Evolutionary conservation across 1,284 basidiomycete genomes (phyloP).

Genomic region (Leccinum pachyderme): DNA sequence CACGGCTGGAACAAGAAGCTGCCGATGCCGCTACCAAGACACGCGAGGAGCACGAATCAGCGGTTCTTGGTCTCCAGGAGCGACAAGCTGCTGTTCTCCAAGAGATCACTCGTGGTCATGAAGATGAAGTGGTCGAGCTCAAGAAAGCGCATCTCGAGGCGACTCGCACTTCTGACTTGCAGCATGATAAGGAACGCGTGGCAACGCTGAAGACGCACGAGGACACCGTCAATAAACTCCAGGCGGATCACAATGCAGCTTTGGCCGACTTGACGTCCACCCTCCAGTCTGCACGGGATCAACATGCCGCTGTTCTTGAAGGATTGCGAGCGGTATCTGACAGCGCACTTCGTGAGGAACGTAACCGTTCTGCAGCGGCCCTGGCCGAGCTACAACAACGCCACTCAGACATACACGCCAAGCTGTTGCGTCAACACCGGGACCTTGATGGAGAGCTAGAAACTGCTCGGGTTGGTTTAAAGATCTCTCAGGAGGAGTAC

Average conservation of each 20-base stretch:
- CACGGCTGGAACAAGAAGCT: conserved; percentile 47
- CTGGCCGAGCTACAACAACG: conserved; percentile 39
- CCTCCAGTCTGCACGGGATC: conserved; percentile 45
- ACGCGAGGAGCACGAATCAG: conserved; percentile 50
- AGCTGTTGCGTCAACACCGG: conserved; percentile 29
- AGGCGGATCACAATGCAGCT: conserved; percentile 46
- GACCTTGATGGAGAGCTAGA: conserved; percentile 30
- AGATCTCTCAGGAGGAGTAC: conserved; percentile 15
- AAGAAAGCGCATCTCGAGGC: conserved; percentile 44
- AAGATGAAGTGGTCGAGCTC: conserved; percentile 49
- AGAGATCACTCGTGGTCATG: conserved; percentile 54
- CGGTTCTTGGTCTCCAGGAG: conserved; percentile 49
- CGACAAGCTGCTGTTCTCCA: conserved; percentile 55
- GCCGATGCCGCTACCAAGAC: conserved; percentile 38
- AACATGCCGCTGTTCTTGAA: conserved; percentile 45
- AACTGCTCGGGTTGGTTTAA: conserved; percentile 14
- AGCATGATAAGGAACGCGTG: conserved; percentile 37
- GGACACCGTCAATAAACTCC: conserved; percentile 41
- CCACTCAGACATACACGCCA: conserved; percentile 32
- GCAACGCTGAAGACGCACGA: conserved; percentile 37
- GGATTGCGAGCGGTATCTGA: conserved; percentile 39
- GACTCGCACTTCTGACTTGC: conserved; percentile 28
- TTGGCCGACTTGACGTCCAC: conserved; percentile 43
- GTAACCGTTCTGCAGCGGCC: conserved; percentile 37
- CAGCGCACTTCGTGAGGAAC: conserved; percentile 40